These are phyloP conservation scores for Aspergillus fumigatiaffinis DNA, from an alignment of 2,329 filamentous ascomycete species.

Conservation along the genomic window DNA sequence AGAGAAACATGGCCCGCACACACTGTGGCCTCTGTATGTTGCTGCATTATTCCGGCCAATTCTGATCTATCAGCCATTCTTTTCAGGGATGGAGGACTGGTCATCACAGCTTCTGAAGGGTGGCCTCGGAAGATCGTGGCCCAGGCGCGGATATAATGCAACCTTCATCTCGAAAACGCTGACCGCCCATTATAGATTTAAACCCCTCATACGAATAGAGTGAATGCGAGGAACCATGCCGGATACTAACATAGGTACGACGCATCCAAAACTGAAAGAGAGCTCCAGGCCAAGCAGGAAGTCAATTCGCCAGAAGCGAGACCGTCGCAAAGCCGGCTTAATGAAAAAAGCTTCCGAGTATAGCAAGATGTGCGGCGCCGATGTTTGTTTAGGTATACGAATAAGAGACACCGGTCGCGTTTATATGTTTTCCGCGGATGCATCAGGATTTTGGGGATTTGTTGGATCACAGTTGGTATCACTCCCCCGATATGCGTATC, in stretches of 20 bases:
- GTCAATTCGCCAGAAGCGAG: constrained; percentile 9
- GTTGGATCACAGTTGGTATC: constrained; percentile 3
- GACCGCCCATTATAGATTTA: not conserved
- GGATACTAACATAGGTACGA: not conserved
- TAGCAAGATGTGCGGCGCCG: constrained; percentile 8
- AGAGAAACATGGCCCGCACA: too few species aligned
- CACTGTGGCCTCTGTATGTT: too few species aligned
- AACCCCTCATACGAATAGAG: not conserved
- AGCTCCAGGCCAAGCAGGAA: constrained; percentile 1
- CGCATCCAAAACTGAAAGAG: not conserved
- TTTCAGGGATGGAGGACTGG: not conserved
- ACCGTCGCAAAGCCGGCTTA: constrained; percentile 5
- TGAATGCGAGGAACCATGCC: not conserved
- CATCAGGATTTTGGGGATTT: constrained; percentile 7
- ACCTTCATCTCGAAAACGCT: not conserved
- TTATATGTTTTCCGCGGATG: constrained; percentile 8
- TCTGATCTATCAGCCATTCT: not conserved
- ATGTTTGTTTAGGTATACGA: constrained; percentile 12
- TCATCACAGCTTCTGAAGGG: not conserved
- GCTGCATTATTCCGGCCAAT: too few species aligned
- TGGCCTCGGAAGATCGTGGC: not conserved
- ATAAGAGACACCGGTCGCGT: constrained; percentile 7
- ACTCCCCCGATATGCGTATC: not conserved
- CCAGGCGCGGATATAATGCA: not conserved
- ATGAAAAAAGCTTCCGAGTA: constrained; percentile 11